Evolutionary conservation across 192 early-diverging fungal species (phyloP), one percentile per base, ranked within the genome.

Genomic region (Piromyces sp.): DNA sequence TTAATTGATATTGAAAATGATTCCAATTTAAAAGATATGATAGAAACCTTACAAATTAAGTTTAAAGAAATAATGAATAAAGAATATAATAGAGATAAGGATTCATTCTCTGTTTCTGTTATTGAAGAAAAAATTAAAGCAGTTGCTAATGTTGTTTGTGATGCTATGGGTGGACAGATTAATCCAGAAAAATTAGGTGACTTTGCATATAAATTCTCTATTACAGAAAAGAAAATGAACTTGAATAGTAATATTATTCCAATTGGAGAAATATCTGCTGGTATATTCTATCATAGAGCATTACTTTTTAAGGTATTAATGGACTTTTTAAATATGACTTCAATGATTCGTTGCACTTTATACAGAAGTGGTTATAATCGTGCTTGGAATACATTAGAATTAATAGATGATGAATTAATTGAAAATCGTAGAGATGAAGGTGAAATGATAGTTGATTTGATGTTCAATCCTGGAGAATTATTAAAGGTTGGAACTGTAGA

Each of bases 231-330:
- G 15, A 90, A 90, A 79, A 68, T 90, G 29, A 83, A 85, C 79
- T 30, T 42, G 6, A 84, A 79, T 29, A 80, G 84, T 15, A 90
- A 90, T 81, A 87, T 90, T 26, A 40, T 90, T 28, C 86, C 83
- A n/a, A 79, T 90, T 19, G 89, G 89, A 3, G 28, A 79, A 28
- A 81, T 90, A 17, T 80, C 37, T 7, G 82, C 83, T 26, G 89
- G 89, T 14, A 90, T 88, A 3, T 90, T 90, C 78, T 90, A 90
- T 80, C 89, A 90, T 80, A 78, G 89, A 31, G 89, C 89, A 1
- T 79, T 90, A 36, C 86, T 90, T n/a, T 90, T 90, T 83, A 90
- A 90, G 78, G 86, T 80, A 26, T 30, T 90, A 0, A 88, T 87
- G 84, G 89, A 90, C 81, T 80, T 82, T 80, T 82, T 89, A 26